Evolutionary conservation across 169 alveolate species (phyloP).

Genomic region (Babesia ovis): DNA sequence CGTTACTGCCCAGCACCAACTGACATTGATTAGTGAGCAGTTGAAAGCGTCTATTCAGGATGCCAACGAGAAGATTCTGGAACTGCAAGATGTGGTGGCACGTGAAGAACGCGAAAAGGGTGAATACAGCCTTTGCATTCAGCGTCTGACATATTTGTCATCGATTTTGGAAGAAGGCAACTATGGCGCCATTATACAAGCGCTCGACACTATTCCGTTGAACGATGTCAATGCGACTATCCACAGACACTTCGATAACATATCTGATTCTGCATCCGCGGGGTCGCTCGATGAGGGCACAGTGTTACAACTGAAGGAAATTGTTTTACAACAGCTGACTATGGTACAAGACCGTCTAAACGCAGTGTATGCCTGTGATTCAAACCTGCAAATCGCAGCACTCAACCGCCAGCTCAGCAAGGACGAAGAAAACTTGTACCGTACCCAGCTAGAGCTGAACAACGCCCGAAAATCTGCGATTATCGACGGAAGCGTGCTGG

Average conservation of each 20-base stretch:
- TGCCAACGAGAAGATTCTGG: constrained; percentile 26
- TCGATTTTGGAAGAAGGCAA: constrained; percentile 19
- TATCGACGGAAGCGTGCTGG: constrained; percentile 16
- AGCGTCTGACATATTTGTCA: constrained; percentile 10
- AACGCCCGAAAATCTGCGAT: constrained; percentile 6
- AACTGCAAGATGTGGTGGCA: constrained; percentile 25
- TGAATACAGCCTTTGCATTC: constrained; percentile 1
- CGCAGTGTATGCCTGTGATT: neutral
- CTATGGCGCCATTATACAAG: neutral
- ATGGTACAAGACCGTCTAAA: constrained; percentile 9
- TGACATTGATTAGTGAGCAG: neutral
- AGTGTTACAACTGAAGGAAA: neutral
- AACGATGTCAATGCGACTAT: neutral
- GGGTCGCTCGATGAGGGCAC: constrained; percentile 15
- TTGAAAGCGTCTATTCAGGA: constrained; percentile 4
- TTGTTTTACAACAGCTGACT: constrained; percentile 5
- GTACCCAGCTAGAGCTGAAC: constrained; percentile 20
- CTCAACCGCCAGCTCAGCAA: constrained; percentile 23
- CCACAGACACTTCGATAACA: neutral
- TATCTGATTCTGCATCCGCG: neutral
- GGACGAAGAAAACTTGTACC: constrained; percentile 21
- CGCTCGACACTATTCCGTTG: neutral
- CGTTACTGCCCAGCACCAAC: neutral
- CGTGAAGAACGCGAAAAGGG: constrained; percentile 13
- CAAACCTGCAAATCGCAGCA: constrained; percentile 25